A percentile compares a stretch with the other conserved stretches of the same genome.
phyloP scores from a whole-genome alignment of 176 grass and related monocot genomes.

The Metroxylon sagu region DNA sequence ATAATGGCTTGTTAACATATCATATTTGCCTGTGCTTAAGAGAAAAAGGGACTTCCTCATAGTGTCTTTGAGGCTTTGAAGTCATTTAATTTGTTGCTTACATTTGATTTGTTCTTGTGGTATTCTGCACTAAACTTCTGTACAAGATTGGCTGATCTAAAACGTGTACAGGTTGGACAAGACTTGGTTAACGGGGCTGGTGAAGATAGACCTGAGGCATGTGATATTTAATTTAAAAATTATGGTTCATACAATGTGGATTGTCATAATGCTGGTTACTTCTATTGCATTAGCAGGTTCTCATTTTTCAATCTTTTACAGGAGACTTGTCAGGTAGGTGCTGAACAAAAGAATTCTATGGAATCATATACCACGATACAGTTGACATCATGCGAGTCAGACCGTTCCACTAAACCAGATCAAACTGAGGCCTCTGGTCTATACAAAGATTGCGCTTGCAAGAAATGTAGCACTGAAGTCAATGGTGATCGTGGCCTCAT shows the following conservation, averaged over 20 bases:
- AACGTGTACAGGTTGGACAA: slow-evolving; percentile 31
- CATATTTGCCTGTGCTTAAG: too few species aligned
- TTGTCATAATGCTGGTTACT: too few species aligned
- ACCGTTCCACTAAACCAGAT: slow-evolving; percentile 35
- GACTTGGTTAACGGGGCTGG: slow-evolving; percentile 15
- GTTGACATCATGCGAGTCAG: slow-evolving; percentile 16
- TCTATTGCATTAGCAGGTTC: not conserved
- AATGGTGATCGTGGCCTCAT: slow-evolving; percentile 31
- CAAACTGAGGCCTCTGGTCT: slow-evolving; percentile 25
- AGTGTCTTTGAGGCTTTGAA: too few species aligned
- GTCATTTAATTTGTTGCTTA: too few species aligned
- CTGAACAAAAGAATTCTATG: slow-evolving; percentile 24
- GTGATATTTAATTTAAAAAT: slow-evolving; percentile 3
- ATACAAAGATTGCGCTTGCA: slow-evolving; percentile 28
- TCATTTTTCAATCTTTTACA: slow-evolving; percentile 17
- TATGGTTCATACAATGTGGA: too few species aligned
- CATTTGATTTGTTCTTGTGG: too few species aligned
- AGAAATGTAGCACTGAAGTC: slow-evolving; percentile 42
- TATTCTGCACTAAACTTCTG: too few species aligned
- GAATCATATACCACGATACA: slow-evolving; percentile 20
- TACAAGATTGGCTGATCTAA: slow-evolving; percentile 17
- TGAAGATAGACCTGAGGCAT: slow-evolving; percentile 33
- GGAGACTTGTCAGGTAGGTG: slow-evolving; percentile 21
- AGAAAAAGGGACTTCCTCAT: too few species aligned
- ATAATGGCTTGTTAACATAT: too few species aligned